Base-by-base conservation (phyloP, 306 rosid species). In the Cicer bijugum region DNA sequence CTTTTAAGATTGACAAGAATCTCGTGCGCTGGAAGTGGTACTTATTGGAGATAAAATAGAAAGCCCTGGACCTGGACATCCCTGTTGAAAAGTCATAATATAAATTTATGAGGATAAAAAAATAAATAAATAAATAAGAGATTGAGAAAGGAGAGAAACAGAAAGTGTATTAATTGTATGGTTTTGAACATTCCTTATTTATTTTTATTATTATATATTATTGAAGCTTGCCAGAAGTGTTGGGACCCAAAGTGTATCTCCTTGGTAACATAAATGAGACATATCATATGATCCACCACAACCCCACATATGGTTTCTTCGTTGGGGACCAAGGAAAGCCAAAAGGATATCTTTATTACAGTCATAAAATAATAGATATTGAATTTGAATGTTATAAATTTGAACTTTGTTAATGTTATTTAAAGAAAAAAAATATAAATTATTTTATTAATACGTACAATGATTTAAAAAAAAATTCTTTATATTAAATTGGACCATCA, bases 231-330 rank as follows among this genome's bases (percentile, higher is more conserved):
- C 78, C 75, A 73, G 72, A 63, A 48, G 73, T 74, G 33, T 68
- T 71, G 87, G 87, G 81, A 53, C 83, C 85, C 85, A 69, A 77
- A 74, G 76, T 80, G 78, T 62, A 71, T 17, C 75, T 76, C 71
- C 11, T 4, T 83, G 80, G 60, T 72, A 63, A 71, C 50, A 55
- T 58, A 65, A 62, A 23, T 73, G 81, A 72, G 83, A 84, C 87
- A 74, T 77, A 9, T 55, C 83, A 81, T 77, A 69, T 81, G 85
- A 81, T 81, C 81, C 82, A 74, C 85, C 82, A 81, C 85, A 80
- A 84, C 81, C 79, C 81, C 85, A 84, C 85, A 52, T 84, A 77
- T 77, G 81, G 85, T 84, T 84, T 68, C 78, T 80, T 69, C 69
- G 58, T 81, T 81, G 60, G 82, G 48, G 80, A 80, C 87, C 82